Conservation (phyloP, 208 protist genomes). For the Trichomonas vaginalis region DNA sequence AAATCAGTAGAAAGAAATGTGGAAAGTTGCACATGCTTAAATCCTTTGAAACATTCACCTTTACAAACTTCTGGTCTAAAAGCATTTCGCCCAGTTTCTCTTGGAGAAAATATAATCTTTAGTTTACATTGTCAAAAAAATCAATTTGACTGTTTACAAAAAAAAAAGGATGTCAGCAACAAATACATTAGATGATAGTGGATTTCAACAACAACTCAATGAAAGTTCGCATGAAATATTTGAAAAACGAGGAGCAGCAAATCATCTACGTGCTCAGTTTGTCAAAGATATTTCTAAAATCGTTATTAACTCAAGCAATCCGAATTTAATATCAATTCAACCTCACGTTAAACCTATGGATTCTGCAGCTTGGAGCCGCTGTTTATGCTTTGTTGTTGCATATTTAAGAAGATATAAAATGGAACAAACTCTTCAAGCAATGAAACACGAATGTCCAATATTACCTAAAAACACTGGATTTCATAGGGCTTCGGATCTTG, state of each 20-base stretch:
- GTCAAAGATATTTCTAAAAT: neutral
- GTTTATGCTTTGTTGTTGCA: neutral
- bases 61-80: too few relatives aligned
- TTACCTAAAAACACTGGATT: neutral
- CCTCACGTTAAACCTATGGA: neutral
- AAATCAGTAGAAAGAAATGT: too few relatives aligned
- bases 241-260: neutral
- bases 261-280: neutral
- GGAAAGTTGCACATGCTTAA: too few relatives aligned
- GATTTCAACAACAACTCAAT: neutral
- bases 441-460: neutral
- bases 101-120: too few relatives aligned
- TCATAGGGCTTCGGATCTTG: neutral
- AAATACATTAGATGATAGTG: neutral
- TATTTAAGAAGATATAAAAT: constrained; percentile 4
- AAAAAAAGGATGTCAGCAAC: too few relatives aligned
- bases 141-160: too few relatives aligned
- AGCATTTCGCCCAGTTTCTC: too few relatives aligned
- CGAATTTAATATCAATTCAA: neutral
- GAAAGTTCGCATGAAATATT: neutral
- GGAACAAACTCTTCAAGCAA: neutral
- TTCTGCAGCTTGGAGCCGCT: neutral
- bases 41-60: too few relatives aligned
- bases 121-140: too few relatives aligned
- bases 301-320: neutral